Percentiles rank a stretch among this genome's conserved stretches.
Conservation (phyloP, 768 basidiomycete genomes). For the Pulveroboletus sp. region DNA sequence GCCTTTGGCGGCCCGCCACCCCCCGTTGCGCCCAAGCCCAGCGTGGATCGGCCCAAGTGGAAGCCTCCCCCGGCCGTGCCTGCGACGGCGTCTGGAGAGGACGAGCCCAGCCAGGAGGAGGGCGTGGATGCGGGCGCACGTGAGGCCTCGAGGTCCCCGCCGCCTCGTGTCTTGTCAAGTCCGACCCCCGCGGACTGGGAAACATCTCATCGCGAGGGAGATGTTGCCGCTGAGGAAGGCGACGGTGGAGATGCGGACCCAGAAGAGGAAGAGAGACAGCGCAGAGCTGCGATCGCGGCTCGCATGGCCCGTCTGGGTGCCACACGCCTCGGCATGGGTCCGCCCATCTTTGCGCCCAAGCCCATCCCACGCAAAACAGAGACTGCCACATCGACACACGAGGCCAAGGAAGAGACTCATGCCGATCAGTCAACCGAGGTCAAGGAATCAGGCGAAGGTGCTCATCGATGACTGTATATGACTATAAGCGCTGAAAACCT, state of each 20-base stretch:
- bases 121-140: too few relatives aligned
- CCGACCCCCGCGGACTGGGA: slow-evolving; percentile 14
- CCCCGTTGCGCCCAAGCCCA: slow-evolving; percentile 46
- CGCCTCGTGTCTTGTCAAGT: slow-evolving; percentile 22
- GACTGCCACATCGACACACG: slow-evolving; percentile 13
- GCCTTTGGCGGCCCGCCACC: slow-evolving; percentile 63
- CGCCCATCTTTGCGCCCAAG: slow-evolving; percentile 63
- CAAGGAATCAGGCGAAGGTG: slow-evolving; percentile 21
- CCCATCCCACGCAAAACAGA: slow-evolving; percentile 37
- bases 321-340: slow-evolving; percentile 74
- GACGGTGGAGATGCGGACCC: slow-evolving; percentile 39
- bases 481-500: slow-evolving; percentile 7
- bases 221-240: slow-evolving; percentile 20
- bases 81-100: slow-evolving; percentile 41
- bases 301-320: slow-evolving; percentile 93
- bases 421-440: slow-evolving; percentile 4
- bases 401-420: slow-evolving; percentile 28
- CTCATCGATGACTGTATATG: background rate
- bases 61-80: slow-evolving; percentile 65
- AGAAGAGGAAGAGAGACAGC: slow-evolving; percentile 67
- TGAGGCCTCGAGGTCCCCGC: slow-evolving; percentile 34
- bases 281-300: slow-evolving; percentile 84
- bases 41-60: slow-evolving; percentile 76
- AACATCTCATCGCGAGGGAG: slow-evolving; percentile 26
- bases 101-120: slow-evolving; percentile 37